Evolutionary conservation across 768 basidiomycete species (phyloP).

Genomic region (Goffeauzyma gilvescens): DNA sequence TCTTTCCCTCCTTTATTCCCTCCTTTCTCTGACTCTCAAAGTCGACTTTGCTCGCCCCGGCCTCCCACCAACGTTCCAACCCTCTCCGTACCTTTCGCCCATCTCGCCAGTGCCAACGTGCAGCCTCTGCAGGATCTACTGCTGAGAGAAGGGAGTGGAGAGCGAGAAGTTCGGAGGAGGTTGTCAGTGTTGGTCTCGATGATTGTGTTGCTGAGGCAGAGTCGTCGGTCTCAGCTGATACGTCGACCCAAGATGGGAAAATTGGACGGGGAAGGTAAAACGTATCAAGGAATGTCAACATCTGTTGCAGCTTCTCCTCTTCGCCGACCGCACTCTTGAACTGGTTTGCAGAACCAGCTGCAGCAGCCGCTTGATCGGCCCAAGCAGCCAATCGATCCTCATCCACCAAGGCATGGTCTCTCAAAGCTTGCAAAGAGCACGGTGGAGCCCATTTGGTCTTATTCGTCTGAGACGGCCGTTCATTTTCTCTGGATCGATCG

Average conservation of each 20-base stretch:
- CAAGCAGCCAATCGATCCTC: too few species aligned
- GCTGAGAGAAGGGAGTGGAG: slow-evolving; percentile 47
- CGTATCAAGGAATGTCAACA: slow-evolving; percentile 22
- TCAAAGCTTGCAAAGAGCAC: too few species aligned
- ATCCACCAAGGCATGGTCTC: too few species aligned
- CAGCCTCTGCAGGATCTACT: slow-evolving; percentile 55
- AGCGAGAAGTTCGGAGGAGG: slow-evolving; percentile 29
- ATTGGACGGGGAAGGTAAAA: slow-evolving; percentile 19
- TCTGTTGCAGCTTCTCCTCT: neutral
- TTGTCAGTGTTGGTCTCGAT: slow-evolving; percentile 7
- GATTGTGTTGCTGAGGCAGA: neutral
- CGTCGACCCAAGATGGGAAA: too few species aligned
- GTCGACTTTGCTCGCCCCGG: slow-evolving; percentile 36
- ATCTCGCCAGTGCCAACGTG: slow-evolving; percentile 91
- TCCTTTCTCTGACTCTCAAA: slow-evolving; percentile 33
- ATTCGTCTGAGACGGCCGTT: neutral
- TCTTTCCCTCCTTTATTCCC: slow-evolving; percentile 7
- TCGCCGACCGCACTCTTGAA: too few species aligned
- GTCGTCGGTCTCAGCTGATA: slow-evolving; percentile 3
- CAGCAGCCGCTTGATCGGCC: too few species aligned
- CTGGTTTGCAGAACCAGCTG: too few species aligned
- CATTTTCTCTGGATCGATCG: slow-evolving; percentile 5
- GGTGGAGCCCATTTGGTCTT: slow-evolving; percentile 4
- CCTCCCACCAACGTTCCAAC: slow-evolving; percentile 56
- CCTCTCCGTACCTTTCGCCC: slow-evolving; percentile 72